A percentile compares a stretch with the other conserved stretches of the same genome.
Conservation (phyloP, 1,284 basidiomycete genomes). For the Sporisorium scitamineum region DNA sequence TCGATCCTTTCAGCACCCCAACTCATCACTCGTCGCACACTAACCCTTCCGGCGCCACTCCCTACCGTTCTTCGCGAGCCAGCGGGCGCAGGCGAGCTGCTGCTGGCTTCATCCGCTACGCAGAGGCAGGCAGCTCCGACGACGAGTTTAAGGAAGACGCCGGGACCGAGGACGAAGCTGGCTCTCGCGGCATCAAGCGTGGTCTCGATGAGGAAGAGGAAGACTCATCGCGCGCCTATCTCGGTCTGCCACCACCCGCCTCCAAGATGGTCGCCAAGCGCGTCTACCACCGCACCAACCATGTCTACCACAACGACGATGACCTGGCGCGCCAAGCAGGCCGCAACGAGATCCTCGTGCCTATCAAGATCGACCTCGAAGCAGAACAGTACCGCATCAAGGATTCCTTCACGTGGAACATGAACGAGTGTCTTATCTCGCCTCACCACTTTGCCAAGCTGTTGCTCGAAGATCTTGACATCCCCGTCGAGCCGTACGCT, state of each 20-base stretch:
- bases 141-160: slow-evolving; percentile 55
- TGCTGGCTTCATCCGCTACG: slow-evolving; percentile 53
- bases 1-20: slow-evolving; percentile 36
- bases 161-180: slow-evolving; percentile 47
- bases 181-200: slow-evolving; percentile 46
- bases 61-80: slow-evolving; percentile 34
- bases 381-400: slow-evolving; percentile 90
- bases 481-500: slow-evolving; percentile 78
- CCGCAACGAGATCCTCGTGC: slow-evolving; percentile 79
- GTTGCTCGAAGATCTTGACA: slow-evolving; percentile 88
- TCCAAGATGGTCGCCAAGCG: slow-evolving; percentile 79
- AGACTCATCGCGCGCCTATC: slow-evolving; percentile 75
- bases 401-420: slow-evolving; percentile 97
- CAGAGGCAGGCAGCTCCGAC: slow-evolving; percentile 56
- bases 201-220: slow-evolving; percentile 51
- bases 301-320: slow-evolving; percentile 76
- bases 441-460: slow-evolving; percentile 85
- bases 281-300: slow-evolving; percentile 72
- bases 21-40: slow-evolving; percentile 15
- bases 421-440: slow-evolving; percentile 80
- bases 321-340: slow-evolving; percentile 59
- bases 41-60: slow-evolving; percentile 6
- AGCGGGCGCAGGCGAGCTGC: slow-evolving; percentile 41
- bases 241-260: slow-evolving; percentile 85
- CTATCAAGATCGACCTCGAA: slow-evolving; percentile 93